phyloP scores from a whole-genome alignment of 164 flowering plant genomes.

The Magnolia changhungtana region DNA sequence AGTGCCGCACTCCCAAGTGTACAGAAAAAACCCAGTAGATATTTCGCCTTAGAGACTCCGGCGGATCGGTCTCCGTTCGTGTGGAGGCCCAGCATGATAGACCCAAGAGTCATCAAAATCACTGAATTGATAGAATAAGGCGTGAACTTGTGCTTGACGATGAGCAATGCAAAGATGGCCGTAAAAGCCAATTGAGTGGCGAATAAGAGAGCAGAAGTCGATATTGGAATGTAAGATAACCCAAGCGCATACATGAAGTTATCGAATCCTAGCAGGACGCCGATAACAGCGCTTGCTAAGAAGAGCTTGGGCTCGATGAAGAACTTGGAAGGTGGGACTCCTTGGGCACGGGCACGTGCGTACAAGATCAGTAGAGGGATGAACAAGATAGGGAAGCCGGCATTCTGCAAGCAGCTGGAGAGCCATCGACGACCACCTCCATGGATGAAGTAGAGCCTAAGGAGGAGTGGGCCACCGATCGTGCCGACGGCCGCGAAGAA shows the following conservation, averaged over 20 bases:
- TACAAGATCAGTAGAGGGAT: not conserved
- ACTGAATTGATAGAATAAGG: not conserved
- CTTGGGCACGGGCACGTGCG: not conserved
- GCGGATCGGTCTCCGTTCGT: not conserved
- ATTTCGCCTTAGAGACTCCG: not conserved
- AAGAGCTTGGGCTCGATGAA: not conserved
- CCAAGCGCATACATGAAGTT: not conserved
- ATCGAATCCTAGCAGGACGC: not conserved
- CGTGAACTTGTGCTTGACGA: not conserved
- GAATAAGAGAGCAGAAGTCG: not conserved
- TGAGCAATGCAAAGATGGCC: not conserved
- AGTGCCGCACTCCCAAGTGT: not conserved
- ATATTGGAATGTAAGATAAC: not conserved
- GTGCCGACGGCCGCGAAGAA: not conserved
- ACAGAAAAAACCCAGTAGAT: not conserved
- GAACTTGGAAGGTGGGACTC: not conserved
- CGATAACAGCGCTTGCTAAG: not conserved
- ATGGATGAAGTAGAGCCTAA: slow-evolving; percentile 14
- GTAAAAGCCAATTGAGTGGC: not conserved
- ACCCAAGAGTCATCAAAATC: not conserved
- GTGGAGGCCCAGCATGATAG: not conserved
- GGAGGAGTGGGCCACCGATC: slow-evolving; percentile 15
- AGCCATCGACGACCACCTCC: slow-evolving; percentile 16
- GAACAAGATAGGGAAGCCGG: slow-evolving; percentile 3
- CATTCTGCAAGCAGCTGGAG: slow-evolving; percentile 8